These are phyloP conservation scores for Pythium utonaiense DNA, from an alignment of 352 stramenopile genomes.

Conservation along the genomic window DNA sequence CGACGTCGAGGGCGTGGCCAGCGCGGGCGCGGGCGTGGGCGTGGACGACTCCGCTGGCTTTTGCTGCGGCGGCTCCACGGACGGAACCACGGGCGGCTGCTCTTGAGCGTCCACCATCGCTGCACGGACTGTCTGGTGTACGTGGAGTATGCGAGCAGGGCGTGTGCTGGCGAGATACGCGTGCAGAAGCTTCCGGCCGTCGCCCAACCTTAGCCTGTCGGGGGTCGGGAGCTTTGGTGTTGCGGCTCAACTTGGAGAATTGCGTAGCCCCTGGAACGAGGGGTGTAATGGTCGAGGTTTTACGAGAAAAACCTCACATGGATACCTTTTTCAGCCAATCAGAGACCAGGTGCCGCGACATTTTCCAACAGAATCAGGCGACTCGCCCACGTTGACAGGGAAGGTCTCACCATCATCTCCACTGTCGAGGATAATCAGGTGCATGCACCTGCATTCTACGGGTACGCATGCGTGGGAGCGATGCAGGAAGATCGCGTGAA, in stretches of 20 bases:
- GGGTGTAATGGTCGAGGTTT: slow-evolving; percentile 9
- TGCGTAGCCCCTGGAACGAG: background rate
- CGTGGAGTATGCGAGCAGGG: background rate
- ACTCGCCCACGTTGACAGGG: too few species aligned
- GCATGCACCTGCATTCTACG: too few species aligned
- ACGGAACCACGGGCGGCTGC: slow-evolving; percentile 8
- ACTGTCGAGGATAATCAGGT: background rate
- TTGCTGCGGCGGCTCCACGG: slow-evolving; percentile 1
- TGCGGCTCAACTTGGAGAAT: slow-evolving; percentile 10
- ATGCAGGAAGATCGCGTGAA: too few species aligned
- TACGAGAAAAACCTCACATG: slow-evolving; percentile 14
- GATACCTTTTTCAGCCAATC: slow-evolving; percentile 15
- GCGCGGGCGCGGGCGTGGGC: background rate
- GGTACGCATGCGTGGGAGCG: too few species aligned
- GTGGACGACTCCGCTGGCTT: slow-evolving; percentile 1
- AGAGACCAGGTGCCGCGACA: background rate
- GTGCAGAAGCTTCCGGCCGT: background rate
- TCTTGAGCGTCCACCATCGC: slow-evolving; percentile 16
- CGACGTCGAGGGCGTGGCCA: slow-evolving; percentile 14
- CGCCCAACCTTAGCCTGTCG: too few species aligned
- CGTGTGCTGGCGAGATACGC: too few species aligned
- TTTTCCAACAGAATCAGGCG: background rate
- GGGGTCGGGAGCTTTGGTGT: background rate
- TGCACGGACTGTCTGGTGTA: background rate
- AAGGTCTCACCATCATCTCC: background rate